phyloP scores from a whole-genome alignment of 208 protist genomes.

The Herpetomonas samuelpessoai region DNA sequence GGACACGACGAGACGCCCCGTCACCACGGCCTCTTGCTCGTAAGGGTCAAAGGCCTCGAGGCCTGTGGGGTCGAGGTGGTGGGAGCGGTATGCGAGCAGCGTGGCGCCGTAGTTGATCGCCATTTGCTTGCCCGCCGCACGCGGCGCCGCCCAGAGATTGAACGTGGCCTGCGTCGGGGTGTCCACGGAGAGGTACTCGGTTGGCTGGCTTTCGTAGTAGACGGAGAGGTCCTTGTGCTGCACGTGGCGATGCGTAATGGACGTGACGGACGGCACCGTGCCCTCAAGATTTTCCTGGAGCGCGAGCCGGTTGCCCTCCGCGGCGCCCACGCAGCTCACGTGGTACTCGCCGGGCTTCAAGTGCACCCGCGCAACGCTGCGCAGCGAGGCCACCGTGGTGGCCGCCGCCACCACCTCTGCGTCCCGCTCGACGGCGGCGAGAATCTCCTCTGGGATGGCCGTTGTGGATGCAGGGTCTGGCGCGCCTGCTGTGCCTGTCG shows the following conservation, averaged over 20 bases:
- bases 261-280: slow-evolving; percentile 40
- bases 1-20: slow-evolving; percentile 57
- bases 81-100: slow-evolving; percentile 24
- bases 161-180: slow-evolving; percentile 49
- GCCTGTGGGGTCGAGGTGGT: slow-evolving; percentile 8
- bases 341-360: slow-evolving; percentile 74
- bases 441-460: neutral
- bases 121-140: slow-evolving; percentile 25
- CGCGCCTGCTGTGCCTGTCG: neutral
- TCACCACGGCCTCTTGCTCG: slow-evolving; percentile 52
- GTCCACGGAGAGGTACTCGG: slow-evolving; percentile 59
- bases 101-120: slow-evolving; percentile 39
- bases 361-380: slow-evolving; percentile 32
- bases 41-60: slow-evolving; percentile 19
- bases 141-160: slow-evolving; percentile 72
- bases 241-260: slow-evolving; percentile 24
- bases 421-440: neutral
- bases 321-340: slow-evolving; percentile 73
- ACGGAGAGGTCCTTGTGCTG: slow-evolving; percentile 37
- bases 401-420: slow-evolving; percentile 3
- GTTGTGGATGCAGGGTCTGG: neutral
- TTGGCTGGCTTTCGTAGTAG: slow-evolving; percentile 66
- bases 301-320: slow-evolving; percentile 49
- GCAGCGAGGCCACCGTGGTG: slow-evolving; percentile 29
- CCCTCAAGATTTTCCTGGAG: slow-evolving; percentile 65